Conservation (phyloP, 352 stramenopile species). For the Phytophthora syringae region DNA sequence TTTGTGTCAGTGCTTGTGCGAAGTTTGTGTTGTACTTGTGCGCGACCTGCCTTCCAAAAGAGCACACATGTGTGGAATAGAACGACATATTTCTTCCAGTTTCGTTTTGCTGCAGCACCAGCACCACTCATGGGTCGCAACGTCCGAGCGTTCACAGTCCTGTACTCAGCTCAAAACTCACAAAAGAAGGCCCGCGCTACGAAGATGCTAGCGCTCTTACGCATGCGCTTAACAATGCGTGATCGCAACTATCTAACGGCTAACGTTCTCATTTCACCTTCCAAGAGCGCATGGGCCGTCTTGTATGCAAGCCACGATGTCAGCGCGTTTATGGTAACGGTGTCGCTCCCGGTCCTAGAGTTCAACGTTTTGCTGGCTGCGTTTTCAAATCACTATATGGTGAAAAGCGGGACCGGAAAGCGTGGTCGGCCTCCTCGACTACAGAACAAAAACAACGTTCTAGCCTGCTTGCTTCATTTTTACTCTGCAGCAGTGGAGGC, state of each 20-base stretch:
- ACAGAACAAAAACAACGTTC: constrained; percentile 2
- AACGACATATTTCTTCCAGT: neutral
- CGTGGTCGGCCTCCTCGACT: constrained; percentile 1
- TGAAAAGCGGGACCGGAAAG: constrained; percentile 2
- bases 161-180: neutral
- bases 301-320: neutral
- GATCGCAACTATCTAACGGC: neutral
- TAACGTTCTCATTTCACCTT: neutral
- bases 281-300: neutral
- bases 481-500: constrained; percentile 5
- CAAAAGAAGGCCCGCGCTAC: neutral
- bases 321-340: neutral
- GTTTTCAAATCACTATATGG: constrained; percentile 3
- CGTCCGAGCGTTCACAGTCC: neutral
- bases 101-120: neutral
- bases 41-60: neutral
- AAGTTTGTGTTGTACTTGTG: neutral
- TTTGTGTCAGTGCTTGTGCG: neutral
- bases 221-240: neutral
- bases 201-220: neutral
- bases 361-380: constrained; percentile 1
- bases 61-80: neutral
- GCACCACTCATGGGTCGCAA: neutral
- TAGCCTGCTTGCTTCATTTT: constrained; percentile 7
- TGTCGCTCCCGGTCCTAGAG: neutral